Evolutionary conservation across 2,329 filamentous ascomycete genomes (phyloP).

Genomic region (Beauveria australis): DNA sequence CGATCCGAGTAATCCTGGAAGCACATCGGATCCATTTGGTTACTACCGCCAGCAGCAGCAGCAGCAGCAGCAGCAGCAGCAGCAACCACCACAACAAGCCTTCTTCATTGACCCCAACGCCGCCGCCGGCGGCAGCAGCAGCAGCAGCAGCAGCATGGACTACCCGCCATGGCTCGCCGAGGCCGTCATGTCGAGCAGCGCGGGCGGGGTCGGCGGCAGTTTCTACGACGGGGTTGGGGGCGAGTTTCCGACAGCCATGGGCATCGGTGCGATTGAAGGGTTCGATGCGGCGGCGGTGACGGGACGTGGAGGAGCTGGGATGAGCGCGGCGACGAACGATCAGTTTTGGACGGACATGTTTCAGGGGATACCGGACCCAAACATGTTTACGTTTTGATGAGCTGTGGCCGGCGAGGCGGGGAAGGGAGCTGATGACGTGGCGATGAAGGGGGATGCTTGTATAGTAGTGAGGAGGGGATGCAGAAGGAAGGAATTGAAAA

Average conservation of each 20-base stretch:
- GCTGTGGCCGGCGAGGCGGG: no score
- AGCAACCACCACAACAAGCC: not conserved
- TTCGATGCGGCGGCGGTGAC: slow-evolving; percentile 9
- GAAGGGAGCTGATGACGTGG: no score
- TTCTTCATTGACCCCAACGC: not conserved
- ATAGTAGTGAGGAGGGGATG: no score
- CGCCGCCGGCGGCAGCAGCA: not conserved
- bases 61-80: not conserved
- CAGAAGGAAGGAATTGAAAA: no score
- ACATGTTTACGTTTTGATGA: slow-evolving; percentile 26
- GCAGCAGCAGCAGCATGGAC: not conserved
- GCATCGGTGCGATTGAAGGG: not conserved
- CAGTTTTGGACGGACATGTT: slow-evolving; percentile 32
- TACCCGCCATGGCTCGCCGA: slow-evolving; percentile 9
- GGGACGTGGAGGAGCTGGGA: not conserved
- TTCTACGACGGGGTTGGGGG: not conserved
- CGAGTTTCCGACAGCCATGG: slow-evolving; percentile 4
- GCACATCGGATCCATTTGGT: slow-evolving; percentile 6
- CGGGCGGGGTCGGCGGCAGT: not conserved
- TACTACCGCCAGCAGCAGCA: slow-evolving; percentile 1
- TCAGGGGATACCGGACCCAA: slow-evolving; percentile 25
- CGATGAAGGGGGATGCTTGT: no score
- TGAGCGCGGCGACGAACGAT: slow-evolving; percentile 25
- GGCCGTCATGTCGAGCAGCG: not conserved
- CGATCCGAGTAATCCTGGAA: slow-evolving; percentile 18